Evolutionary conservation across 2,329 filamentous ascomycete species (phyloP).

Genomic region (Colletotrichum godetiae): DNA sequence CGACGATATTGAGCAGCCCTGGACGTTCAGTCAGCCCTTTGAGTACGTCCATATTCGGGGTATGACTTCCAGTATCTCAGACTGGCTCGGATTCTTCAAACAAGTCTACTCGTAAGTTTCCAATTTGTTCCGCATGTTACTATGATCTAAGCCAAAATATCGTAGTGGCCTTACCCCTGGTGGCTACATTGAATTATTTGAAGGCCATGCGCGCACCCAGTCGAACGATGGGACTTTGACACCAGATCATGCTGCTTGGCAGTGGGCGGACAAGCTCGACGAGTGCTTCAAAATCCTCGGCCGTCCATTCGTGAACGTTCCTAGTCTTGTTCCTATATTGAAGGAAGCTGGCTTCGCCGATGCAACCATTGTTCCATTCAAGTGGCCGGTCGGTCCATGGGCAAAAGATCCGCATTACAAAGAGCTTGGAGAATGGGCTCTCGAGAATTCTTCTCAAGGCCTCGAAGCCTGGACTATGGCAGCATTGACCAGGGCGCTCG

Average conservation of each 20-base stretch:
- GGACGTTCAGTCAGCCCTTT: neutral
- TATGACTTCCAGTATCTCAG: conserved; percentile 53
- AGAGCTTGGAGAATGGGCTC: neutral
- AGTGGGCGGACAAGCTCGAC: conserved; percentile 43
- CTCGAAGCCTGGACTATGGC: neutral
- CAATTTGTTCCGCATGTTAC: neutral
- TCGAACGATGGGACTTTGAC: conserved; percentile 43
- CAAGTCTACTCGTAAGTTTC: conserved; percentile 53
- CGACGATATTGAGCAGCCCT: neutral
- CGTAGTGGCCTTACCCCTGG: conserved; percentile 48
- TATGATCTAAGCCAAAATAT: neutral
- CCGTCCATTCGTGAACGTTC: conserved; percentile 46
- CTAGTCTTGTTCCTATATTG: conserved; percentile 50
- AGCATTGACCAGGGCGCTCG: neutral
- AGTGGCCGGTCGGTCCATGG: neutral
- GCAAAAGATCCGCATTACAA: neutral
- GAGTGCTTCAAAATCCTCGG: conserved; percentile 48
- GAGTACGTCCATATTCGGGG: conserved; percentile 35
- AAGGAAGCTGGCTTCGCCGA: neutral
- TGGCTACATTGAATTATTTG: conserved; percentile 52
- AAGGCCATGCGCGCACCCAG: conserved; percentile 45
- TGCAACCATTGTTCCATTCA: neutral
- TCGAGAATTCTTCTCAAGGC: neutral
- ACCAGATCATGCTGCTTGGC: conserved; percentile 2
- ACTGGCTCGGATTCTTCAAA: conserved; percentile 54